These are phyloP conservation scores for Solanum gandarillasii DNA, from an alignment of 257 asterid species.

Conservation along the genomic window DNA sequence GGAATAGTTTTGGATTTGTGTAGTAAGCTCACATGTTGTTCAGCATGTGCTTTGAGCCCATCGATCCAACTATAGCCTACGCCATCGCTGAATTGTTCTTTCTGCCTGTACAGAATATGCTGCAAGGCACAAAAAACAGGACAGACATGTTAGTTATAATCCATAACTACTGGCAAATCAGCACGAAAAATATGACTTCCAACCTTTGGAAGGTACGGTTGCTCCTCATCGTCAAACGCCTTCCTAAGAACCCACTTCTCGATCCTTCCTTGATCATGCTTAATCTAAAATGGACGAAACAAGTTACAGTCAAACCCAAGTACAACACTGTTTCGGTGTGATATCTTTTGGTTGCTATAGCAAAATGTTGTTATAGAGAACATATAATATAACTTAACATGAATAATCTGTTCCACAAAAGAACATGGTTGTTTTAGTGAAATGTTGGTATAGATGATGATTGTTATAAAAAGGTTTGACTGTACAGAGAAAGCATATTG, in stretches of 20 bases:
- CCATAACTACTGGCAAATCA: not conserved
- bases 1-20: not conserved
- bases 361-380: not conserved
- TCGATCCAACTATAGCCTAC: slow-evolving; percentile 99
- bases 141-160: not conserved
- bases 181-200: not conserved
- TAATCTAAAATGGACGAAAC: slow-evolving; percentile 33
- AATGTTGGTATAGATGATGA: not conserved
- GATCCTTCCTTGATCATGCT: slow-evolving; percentile 59
- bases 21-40: slow-evolving; percentile 38
- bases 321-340: not conserved
- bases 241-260: slow-evolving; percentile 94
- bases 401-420: not conserved
- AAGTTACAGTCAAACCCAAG: not conserved
- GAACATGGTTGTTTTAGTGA: not conserved
- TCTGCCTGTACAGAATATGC: slow-evolving; percentile 91
- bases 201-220: slow-evolving; percentile 95
- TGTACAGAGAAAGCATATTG: not conserved
- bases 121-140: slow-evolving; percentile 21
- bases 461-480: too few relatives aligned
- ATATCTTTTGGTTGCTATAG: not conserved
- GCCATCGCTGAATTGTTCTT: slow-evolving; percentile 97
- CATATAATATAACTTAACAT: not conserved
- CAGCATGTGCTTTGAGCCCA: slow-evolving; percentile 94
- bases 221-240: slow-evolving; percentile 88